A percentile compares a stretch with the other conserved stretches of the same genome.
phyloP scores from a whole-genome alignment of 768 basidiomycete species.

The Harrya chromipes region DNA sequence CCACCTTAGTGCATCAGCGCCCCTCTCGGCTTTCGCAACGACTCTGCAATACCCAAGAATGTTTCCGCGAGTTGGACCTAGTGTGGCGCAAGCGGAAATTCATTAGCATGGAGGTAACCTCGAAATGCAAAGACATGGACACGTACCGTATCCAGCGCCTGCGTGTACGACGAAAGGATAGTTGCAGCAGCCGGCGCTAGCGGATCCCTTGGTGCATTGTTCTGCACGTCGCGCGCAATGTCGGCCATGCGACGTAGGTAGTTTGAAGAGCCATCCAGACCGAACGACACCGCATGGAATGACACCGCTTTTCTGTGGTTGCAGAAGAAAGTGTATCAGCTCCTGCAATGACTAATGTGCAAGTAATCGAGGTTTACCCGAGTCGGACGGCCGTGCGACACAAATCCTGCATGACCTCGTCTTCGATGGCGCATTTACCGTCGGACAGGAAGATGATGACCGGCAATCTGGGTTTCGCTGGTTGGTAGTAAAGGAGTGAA shows the following conservation, averaged over 20 bases:
- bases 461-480: slow-evolving; percentile 11
- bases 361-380: slow-evolving; percentile 35
- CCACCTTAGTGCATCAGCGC: slow-evolving; percentile 36
- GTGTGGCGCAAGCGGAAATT: neutral
- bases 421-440: slow-evolving; percentile 42
- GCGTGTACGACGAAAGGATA: slow-evolving; percentile 45
- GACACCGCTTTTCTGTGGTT: slow-evolving; percentile 48
- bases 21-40: slow-evolving; percentile 54
- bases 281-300: slow-evolving; percentile 60
- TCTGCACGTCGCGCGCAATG: slow-evolving; percentile 49
- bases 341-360: neutral
- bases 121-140: neutral
- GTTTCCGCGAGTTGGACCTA: slow-evolving; percentile 55
- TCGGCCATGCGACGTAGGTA: slow-evolving; percentile 48
- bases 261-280: slow-evolving; percentile 23
- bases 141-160: slow-evolving; percentile 50
- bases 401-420: slow-evolving; percentile 38
- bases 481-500: neutral
- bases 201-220: slow-evolving; percentile 40
- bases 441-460: slow-evolving; percentile 45
- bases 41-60: slow-evolving; percentile 57
- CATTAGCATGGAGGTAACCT: too few relatives aligned
- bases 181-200: slow-evolving; percentile 30
- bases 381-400: slow-evolving; percentile 41
- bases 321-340: neutral